Conservation (phyloP, 768 basidiomycete genomes). For the Leucosporidium yakuticum region DNA sequence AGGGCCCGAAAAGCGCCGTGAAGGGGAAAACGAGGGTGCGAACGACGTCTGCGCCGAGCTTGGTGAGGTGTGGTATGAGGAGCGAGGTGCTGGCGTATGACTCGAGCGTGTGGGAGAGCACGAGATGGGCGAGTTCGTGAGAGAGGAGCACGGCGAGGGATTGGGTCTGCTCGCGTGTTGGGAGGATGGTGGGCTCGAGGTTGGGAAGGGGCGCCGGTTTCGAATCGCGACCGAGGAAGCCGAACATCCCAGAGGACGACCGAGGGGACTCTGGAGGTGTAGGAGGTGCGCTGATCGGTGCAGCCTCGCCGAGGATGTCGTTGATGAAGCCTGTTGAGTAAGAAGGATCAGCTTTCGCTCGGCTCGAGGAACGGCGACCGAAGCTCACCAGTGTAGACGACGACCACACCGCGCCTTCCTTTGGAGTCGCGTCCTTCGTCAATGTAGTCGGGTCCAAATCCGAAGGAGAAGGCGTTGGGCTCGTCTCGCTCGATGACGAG, state of each 20-base stretch:
- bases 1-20: constrained; percentile 64
- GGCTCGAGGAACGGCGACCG: not conserved
- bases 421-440: not conserved
- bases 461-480: constrained; percentile 90
- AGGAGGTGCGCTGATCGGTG: constrained; percentile 31
- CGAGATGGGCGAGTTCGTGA: constrained; percentile 86
- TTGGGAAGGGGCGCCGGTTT: not conserved
- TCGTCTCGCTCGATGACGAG: constrained; percentile 82
- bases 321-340: constrained; percentile 57
- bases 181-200: constrained; percentile 49
- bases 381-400: constrained; percentile 73
- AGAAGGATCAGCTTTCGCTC: not conserved
- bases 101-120: constrained; percentile 30
- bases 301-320: constrained; percentile 55
- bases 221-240: not conserved
- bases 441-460: constrained; percentile 68
- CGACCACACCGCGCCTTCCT: constrained; percentile 62
- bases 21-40: constrained; percentile 36
- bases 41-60: constrained; percentile 34
- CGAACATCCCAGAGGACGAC: constrained; percentile 38
- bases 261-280: constrained; percentile 5
- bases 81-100: constrained; percentile 28
- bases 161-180: constrained; percentile 74
- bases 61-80: constrained; percentile 32
- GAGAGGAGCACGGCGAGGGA: constrained; percentile 85